Conservation (phyloP, 371 early-diverging fungal genomes). For the Haplosporangium sp. region DNA sequence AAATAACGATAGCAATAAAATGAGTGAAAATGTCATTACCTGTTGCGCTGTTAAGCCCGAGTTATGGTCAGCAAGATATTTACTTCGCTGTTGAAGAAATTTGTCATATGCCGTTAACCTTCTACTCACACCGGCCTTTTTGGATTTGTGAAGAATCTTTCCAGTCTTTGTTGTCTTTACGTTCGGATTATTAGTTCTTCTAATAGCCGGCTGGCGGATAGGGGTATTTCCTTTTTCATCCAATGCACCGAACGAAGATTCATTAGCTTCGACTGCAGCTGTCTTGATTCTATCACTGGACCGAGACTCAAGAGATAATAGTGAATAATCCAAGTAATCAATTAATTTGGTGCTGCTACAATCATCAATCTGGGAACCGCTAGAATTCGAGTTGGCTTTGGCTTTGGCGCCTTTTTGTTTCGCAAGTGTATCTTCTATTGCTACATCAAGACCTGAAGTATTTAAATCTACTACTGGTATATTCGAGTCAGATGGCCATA, state of each 20-base stretch:
- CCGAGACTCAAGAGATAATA: too few species aligned
- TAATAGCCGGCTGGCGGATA: not conserved
- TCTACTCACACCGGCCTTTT: slow-evolving; percentile 18
- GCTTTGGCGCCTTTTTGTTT: too few species aligned
- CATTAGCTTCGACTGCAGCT: not conserved
- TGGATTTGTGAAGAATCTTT: slow-evolving; percentile 29
- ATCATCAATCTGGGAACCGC: too few species aligned
- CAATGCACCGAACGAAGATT: not conserved
- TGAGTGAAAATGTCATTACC: slow-evolving; percentile 9
- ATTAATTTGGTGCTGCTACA: too few species aligned
- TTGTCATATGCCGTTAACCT: slow-evolving; percentile 33
- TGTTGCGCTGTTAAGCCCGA: slow-evolving; percentile 31
- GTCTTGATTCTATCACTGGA: too few species aligned
- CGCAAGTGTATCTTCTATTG: too few species aligned
- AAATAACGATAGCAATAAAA: not conserved
- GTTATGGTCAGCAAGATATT: slow-evolving; percentile 8
- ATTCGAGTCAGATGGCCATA: not conserved
- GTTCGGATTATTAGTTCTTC: slow-evolving; percentile 23
- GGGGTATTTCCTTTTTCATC: not conserved
- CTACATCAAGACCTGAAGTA: too few species aligned
- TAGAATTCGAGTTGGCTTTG: too few species aligned
- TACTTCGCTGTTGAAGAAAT: slow-evolving; percentile 39
- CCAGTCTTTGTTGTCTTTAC: slow-evolving; percentile 48
- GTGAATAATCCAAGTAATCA: too few species aligned
- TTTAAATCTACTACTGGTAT: too few species aligned